Conservation (phyloP, 768 basidiomycete species). For the Boletus subcaerulescens region DNA sequence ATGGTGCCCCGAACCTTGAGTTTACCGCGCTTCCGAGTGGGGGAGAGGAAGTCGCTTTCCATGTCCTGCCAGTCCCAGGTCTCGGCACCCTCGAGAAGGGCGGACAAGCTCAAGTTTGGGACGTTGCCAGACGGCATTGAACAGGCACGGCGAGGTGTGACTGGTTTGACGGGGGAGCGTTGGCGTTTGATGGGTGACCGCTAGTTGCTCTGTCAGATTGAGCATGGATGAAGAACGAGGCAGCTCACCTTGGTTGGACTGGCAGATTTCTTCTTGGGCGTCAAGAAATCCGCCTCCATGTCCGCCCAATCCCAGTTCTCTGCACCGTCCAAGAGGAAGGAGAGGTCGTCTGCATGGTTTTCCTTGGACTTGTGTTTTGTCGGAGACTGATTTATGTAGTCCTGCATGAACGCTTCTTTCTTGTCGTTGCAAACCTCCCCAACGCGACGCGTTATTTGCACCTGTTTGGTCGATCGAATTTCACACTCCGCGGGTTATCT, state of each 20-base stretch:
- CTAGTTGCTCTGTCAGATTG: conserved; percentile 3
- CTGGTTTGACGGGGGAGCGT: conserved; percentile 19
- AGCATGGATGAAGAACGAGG: background rate
- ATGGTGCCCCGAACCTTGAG: conserved; percentile 16
- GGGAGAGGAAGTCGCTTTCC: conserved; percentile 47
- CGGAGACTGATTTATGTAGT: conserved; percentile 16
- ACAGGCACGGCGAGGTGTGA: conserved; percentile 9
- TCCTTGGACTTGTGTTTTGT: conserved; percentile 16
- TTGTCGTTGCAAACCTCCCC: conserved; percentile 35
- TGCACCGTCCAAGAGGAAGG: conserved; percentile 56
- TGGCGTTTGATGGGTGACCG: conserved; percentile 13
- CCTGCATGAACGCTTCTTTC: conserved; percentile 58
- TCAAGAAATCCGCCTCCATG: conserved; percentile 47
- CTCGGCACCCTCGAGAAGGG: conserved; percentile 61
- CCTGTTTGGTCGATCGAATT: conserved; percentile 3
- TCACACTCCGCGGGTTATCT: conserved; percentile 11
- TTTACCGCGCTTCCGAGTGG: conserved; percentile 35
- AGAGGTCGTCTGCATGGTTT: conserved; percentile 35
- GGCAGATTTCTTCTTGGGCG: conserved; percentile 45
- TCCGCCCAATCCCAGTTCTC: conserved; percentile 72
- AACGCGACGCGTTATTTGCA: conserved; percentile 28
- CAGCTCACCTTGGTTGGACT: conserved; percentile 22
- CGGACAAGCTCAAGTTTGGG: conserved; percentile 39
- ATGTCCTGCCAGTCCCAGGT: conserved; percentile 68
- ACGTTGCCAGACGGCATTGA: conserved; percentile 6